phyloP scores from a whole-genome alignment of 73 alveolate genomes.

The Paramecium sonneborni region DNA sequence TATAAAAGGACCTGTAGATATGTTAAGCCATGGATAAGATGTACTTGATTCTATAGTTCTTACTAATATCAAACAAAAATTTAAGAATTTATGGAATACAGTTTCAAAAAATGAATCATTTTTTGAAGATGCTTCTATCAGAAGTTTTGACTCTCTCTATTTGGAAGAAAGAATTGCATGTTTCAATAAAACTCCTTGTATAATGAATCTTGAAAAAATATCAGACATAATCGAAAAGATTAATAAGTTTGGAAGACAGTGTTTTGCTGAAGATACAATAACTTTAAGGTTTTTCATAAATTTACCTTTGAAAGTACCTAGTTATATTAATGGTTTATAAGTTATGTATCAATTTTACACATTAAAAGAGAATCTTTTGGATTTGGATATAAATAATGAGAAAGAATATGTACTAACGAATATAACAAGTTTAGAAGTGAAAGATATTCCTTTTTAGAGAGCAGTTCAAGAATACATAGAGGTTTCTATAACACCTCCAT shows the following conservation, averaged over 20 bases:
- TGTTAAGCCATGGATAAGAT: neutral
- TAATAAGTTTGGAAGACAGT: conserved; percentile 9
- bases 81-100: conserved; percentile 40
- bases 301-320: conserved; percentile 20
- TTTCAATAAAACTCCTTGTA: conserved; percentile 29
- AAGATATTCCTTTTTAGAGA: neutral
- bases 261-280: neutral
- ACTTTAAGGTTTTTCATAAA: neutral
- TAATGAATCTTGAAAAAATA: neutral
- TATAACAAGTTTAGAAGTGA: neutral
- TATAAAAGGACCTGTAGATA: conserved; percentile 45
- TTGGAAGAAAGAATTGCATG: conserved; percentile 52
- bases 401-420: neutral
- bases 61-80: neutral
- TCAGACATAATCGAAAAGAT: neutral
- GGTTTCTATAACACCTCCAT: neutral
- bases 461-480: conserved; percentile 40
- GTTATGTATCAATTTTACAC: conserved; percentile 24
- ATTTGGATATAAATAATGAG: neutral
- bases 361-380: conserved; percentile 9
- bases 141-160: conserved; percentile 9
- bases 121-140: conserved; percentile 22
- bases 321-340: neutral
- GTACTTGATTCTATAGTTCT: neutral
- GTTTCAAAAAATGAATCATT: neutral